Conservation (phyloP, 2,329 filamentous ascomycete species). For the Dactylellina parvicollis region DNA sequence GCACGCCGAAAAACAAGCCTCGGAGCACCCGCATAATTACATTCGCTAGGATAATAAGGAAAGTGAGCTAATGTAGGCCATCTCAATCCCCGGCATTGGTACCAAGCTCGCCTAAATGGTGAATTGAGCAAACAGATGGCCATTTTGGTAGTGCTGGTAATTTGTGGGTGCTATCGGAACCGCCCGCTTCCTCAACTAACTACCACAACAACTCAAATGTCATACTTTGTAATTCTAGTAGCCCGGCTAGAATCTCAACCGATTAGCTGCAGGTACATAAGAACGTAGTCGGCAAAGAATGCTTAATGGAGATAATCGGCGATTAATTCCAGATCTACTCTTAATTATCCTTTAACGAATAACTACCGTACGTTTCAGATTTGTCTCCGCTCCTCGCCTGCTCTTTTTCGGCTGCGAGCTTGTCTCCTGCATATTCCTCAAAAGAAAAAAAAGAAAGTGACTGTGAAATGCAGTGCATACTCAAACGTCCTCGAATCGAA, state of each 20-base stretch:
- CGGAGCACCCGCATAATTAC: not conserved
- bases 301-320: not conserved
- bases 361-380: not conserved
- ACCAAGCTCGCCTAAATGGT: conserved; percentile 9
- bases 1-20: too few relatives aligned
- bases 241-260: not conserved
- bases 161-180: conserved; percentile 8
- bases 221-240: not conserved
- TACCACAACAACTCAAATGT: not conserved
- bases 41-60: conserved; percentile 20
- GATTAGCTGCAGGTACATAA: not conserved
- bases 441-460: too few relatives aligned
- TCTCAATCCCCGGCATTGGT: not conserved
- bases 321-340: not conserved
- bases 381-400: conserved; percentile 5
- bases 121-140: conserved; percentile 13
- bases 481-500: conserved; percentile 3
- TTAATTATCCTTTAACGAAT: not conserved
- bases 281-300: not conserved
- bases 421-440: not conserved
- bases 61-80: not conserved
- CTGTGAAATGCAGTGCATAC: too few relatives aligned
- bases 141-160: not conserved
- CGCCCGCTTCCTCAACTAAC: conserved; percentile 8
- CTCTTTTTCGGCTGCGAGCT: not conserved